phyloP scores from a whole-genome alignment of 2,329 filamentous ascomycete genomes.

The Aspergillus sp. region DNA sequence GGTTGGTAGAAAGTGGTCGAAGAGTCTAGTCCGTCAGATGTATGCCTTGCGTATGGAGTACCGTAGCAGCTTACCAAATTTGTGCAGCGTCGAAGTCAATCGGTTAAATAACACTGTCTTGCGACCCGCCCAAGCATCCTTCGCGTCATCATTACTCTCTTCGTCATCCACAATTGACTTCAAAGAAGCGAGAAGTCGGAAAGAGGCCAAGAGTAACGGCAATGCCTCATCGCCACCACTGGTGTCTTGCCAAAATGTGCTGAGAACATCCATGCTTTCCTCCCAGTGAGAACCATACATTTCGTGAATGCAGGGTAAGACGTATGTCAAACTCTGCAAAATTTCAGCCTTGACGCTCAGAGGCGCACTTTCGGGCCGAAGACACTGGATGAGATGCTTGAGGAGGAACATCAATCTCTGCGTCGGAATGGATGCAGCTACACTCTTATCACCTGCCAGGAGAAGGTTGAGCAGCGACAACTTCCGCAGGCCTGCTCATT shows the following conservation, averaged over 20 bases:
- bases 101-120: slow-evolving; percentile 60
- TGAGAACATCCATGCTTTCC: slow-evolving; percentile 59
- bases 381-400: slow-evolving; percentile 72
- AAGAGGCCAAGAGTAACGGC: slow-evolving; percentile 67
- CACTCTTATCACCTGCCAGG: slow-evolving; percentile 48
- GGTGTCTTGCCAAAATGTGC: slow-evolving; percentile 56
- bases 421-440: slow-evolving; percentile 48
- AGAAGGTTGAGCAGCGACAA: slow-evolving; percentile 57
- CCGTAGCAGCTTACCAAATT: slow-evolving; percentile 36
- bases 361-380: slow-evolving; percentile 59
- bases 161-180: slow-evolving; percentile 57
- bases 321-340: slow-evolving; percentile 46
- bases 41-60: background rate
- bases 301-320: slow-evolving; percentile 73
- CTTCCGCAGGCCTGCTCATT: slow-evolving; percentile 44
- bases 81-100: slow-evolving; percentile 42
- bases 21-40: slow-evolving; percentile 36
- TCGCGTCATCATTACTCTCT: slow-evolving; percentile 79
- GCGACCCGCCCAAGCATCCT: slow-evolving; percentile 68
- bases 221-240: slow-evolving; percentile 52
- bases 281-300: slow-evolving; percentile 91
- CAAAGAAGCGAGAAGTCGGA: slow-evolving; percentile 68
- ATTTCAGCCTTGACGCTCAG: slow-evolving; percentile 38
- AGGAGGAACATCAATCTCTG: slow-evolving; percentile 80
- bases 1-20: slow-evolving; percentile 62